Percentiles rank a stretch among this genome's conserved stretches.
These are phyloP conservation scores for Chrysanthemum lavandulifolium DNA, from an alignment of 129 eudicot genomes.

Conservation along the genomic window DNA sequence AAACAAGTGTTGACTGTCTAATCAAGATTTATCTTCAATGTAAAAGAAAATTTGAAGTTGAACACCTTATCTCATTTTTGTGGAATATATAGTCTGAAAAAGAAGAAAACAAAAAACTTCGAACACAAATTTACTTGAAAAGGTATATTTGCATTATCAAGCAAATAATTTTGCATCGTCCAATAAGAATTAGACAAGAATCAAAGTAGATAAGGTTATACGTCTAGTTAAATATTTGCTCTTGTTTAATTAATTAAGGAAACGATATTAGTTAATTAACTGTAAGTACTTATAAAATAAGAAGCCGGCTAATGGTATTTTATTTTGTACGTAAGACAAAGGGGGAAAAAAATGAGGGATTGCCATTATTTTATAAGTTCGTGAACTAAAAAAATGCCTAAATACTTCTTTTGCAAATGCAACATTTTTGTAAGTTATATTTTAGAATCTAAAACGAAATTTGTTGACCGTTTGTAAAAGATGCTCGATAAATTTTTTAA, in stretches of 20 bases:
- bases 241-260: not conserved
- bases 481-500: no score
- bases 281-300: not conserved
- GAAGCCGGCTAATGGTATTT: conserved; percentile 31
- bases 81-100: not conserved
- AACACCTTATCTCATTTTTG: not conserved
- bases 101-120: not conserved
- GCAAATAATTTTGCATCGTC: conserved; percentile 5
- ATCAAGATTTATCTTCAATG: not conserved
- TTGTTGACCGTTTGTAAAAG: no score
- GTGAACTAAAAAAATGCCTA: no score
- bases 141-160: not conserved
- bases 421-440: no score
- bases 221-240: not conserved
- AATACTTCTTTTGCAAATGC: no score
- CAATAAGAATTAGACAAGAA: conserved; percentile 24
- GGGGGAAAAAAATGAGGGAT: no score
- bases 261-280: conserved; percentile 2
- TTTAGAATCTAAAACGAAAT: no score
- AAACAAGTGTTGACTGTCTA: no score
- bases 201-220: conserved; percentile 27
- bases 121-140: conserved; percentile 10
- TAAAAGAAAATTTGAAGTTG: conserved; percentile 11
- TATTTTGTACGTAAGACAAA: not conserved
- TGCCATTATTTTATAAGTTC: no score